Evolutionary conservation across 225 moss, liverwort and hornwort species (phyloP).

Genomic region (Bryoerythrophyllum caledonicum): DNA sequence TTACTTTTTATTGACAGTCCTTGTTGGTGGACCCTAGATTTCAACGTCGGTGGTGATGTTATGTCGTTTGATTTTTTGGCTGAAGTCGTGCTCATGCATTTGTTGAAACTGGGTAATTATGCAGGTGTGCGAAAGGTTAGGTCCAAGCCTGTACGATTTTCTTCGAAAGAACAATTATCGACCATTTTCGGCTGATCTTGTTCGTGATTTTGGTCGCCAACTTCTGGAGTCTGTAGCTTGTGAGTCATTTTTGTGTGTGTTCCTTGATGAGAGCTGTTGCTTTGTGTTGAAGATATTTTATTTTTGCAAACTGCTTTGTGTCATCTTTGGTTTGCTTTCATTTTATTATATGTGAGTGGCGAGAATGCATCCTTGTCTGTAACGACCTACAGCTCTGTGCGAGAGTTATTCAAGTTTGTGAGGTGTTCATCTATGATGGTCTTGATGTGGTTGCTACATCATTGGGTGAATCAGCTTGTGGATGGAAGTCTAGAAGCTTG

Average conservation of each 20-base stretch:
- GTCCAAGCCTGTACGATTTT: constrained; percentile 78
- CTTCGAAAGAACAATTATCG: constrained; percentile 80
- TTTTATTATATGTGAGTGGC: background rate
- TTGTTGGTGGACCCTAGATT: background rate
- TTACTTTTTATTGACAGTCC: background rate
- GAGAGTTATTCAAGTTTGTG: background rate
- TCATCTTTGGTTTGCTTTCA: constrained; percentile 1
- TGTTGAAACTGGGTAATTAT: constrained; percentile 2
- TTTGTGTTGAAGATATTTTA: background rate
- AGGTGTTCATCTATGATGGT: background rate
- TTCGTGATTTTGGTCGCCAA: constrained; percentile 77
- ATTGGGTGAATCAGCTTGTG: background rate
- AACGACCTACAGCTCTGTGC: background rate
- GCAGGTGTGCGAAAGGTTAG: constrained; percentile 76
- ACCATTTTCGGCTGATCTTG: constrained; percentile 77
- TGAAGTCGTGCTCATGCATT: background rate
- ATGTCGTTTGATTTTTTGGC: background rate
- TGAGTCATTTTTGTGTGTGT: constrained; percentile 33
- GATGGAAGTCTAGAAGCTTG: background rate
- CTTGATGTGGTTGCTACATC: background rate
- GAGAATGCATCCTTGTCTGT: background rate
- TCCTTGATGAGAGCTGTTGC: background rate
- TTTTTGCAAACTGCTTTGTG: background rate
- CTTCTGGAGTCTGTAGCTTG: constrained; percentile 78
- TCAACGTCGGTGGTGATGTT: background rate